Conservation (phyloP, 768 basidiomycete genomes). For the Suillus spraguei region DNA sequence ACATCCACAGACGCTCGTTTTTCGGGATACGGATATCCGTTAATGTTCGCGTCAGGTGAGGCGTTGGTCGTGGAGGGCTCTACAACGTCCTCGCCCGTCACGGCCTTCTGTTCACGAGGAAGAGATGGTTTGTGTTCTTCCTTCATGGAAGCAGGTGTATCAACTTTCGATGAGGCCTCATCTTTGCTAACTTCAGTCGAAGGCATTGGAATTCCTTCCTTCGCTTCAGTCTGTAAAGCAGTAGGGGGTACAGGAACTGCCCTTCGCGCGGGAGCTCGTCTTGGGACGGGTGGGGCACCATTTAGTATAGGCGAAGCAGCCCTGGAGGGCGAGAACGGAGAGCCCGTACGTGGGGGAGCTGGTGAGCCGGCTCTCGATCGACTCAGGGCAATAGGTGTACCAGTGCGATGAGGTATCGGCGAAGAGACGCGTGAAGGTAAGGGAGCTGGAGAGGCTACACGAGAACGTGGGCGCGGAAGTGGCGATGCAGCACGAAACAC, state of each 20-base stretch:
- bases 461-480: constrained; percentile 37
- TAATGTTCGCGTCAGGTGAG: background rate
- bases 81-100: background rate
- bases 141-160: background rate
- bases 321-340: constrained; percentile 38
- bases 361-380: constrained; percentile 32
- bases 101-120: background rate
- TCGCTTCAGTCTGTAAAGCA: constrained; percentile 1
- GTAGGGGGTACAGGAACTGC: constrained; percentile 31
- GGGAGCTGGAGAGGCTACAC: constrained; percentile 24
- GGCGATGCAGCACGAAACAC: constrained; percentile 22
- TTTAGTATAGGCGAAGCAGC: constrained; percentile 37
- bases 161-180: background rate
- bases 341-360: constrained; percentile 18
- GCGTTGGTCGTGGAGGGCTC: background rate
- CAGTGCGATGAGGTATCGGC: constrained; percentile 37
- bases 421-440: constrained; percentile 8
- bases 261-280: constrained; percentile 61
- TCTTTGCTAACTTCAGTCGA: background rate
- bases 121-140: constrained; percentile 9
- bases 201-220: constrained; percentile 4
- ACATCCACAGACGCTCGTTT: background rate
- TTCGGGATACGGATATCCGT: background rate
- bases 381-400: constrained; percentile 21
- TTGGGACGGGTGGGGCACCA: constrained; percentile 60